Percentiles rank a stretch among this genome's conserved stretches.
Evolutionary conservation across 2,329 filamentous ascomycete genomes (phyloP).

Genomic region (Microsporum audouinii): DNA sequence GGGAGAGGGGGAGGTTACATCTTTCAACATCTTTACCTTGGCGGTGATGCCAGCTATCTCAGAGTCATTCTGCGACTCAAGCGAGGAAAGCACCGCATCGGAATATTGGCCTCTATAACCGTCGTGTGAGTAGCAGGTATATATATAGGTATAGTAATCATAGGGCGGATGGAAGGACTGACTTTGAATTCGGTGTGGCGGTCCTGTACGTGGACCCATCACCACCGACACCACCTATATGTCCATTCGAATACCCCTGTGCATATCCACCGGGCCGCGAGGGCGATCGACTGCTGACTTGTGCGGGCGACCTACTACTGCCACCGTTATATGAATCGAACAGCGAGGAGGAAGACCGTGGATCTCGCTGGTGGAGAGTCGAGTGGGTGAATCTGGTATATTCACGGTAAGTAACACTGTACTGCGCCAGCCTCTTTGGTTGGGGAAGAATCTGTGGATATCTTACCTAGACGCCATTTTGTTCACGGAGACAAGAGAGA

Average conservation of each 20-base stretch:
- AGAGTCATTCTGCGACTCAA: conserved; percentile 90
- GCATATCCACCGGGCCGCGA: conserved; percentile 24
- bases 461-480: conserved; percentile 13
- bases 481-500: conserved; percentile 2
- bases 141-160: background rate
- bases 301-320: conserved; percentile 24
- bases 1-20: conserved; percentile 47
- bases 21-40: conserved; percentile 81
- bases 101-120: conserved; percentile 65
- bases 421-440: background rate
- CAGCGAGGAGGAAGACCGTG: conserved; percentile 57
- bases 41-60: conserved; percentile 82
- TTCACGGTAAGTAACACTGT: background rate
- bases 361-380: conserved; percentile 56
- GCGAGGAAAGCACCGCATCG: conserved; percentile 77
- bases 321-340: conserved; percentile 61
- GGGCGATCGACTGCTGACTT: conserved; percentile 26
- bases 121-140: background rate
- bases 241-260: conserved; percentile 15
- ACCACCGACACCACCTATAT: conserved; percentile 16
- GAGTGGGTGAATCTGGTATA: conserved; percentile 52
- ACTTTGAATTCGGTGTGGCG: conserved; percentile 62
- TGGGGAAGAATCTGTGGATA: background rate
- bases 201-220: conserved; percentile 41
- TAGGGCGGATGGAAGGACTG: conserved; percentile 19